Conservation (phyloP, 139 green algal genomes). For the Coccomyxa sp. region DNA sequence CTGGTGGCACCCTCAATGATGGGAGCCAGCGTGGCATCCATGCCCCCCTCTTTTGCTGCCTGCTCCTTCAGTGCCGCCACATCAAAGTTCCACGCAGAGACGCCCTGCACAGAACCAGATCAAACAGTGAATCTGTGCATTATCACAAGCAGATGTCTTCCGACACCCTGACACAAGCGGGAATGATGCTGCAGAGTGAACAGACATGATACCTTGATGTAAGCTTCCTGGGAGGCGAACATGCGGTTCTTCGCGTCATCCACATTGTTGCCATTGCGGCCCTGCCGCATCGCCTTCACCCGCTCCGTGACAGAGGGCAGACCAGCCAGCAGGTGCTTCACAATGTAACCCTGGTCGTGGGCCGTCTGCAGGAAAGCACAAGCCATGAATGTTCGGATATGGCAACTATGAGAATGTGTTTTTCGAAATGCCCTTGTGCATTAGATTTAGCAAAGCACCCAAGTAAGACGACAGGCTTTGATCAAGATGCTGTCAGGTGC, state of each 20-base stretch:
- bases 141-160: not conserved
- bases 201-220: not conserved
- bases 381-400: not conserved
- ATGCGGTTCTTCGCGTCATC: conserved; percentile 51
- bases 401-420: not conserved
- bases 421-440: too few relatives aligned
- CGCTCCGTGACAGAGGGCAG: conserved; percentile 81
- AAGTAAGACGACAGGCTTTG: too few relatives aligned
- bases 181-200: not conserved
- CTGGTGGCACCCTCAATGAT: conserved; percentile 18
- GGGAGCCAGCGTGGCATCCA: conserved; percentile 10
- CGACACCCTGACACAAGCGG: too few relatives aligned
- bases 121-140: conserved; percentile 22
- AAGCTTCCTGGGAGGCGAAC: conserved; percentile 42
- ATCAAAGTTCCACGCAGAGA: conserved; percentile 93
- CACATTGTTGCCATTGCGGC: conserved; percentile 35
- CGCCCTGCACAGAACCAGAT: conserved; percentile 77
- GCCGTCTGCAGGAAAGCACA: conserved; percentile 32
- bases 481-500: too few relatives aligned
- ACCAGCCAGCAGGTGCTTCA: conserved; percentile 68
- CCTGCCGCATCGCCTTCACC: conserved; percentile 71
- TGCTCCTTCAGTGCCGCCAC: conserved; percentile 78
- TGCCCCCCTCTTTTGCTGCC: conserved; percentile 52
- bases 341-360: conserved; percentile 73
- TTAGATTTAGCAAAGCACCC: too few relatives aligned